These are phyloP conservation scores for Sclerotinia borealis DNA, from an alignment of 2,329 filamentous ascomycete species.

Conservation along the genomic window DNA sequence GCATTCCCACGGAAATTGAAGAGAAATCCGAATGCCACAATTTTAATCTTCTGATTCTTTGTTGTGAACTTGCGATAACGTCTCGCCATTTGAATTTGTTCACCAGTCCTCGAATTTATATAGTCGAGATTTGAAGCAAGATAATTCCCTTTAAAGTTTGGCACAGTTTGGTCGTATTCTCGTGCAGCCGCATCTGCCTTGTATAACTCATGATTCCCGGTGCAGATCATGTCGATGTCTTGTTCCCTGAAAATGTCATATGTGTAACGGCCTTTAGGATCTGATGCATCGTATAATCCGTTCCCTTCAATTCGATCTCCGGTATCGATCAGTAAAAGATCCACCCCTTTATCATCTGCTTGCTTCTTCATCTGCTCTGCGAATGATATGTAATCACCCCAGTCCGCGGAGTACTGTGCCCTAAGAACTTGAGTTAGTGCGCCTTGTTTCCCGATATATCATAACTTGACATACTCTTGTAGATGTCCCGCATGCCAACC, in stretches of 20 bases:
- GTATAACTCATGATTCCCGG: conserved; percentile 95
- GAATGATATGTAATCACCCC: conserved; percentile 97
- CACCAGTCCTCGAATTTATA: conserved; percentile 62
- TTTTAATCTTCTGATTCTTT: conserved; percentile 75
- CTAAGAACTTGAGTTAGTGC: conserved; percentile 37
- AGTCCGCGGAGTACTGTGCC: conserved; percentile 89
- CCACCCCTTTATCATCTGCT: conserved; percentile 71
- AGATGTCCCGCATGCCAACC: conserved; percentile 94
- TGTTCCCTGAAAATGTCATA: conserved; percentile 83
- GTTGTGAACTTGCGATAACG: conserved; percentile 87
- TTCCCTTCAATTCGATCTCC: conserved; percentile 93
- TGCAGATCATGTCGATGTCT: conserved; percentile 74
- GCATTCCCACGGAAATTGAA: conserved; percentile 90
- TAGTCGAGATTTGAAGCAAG: conserved; percentile 93
- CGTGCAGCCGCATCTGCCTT: conserved; percentile 67
- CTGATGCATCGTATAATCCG: conserved; percentile 84
- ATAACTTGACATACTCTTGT: conserved; percentile 58
- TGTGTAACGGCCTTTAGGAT: conserved; percentile 81
- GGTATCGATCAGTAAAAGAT: conserved; percentile 90
- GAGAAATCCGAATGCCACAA: conserved; percentile 88
- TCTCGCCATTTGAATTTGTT: conserved; percentile 69
- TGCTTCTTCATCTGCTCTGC: conserved; percentile 71
- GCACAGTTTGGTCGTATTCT: conserved; percentile 75
- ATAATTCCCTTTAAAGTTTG: conserved; percentile 74
- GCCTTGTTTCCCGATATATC: neutral